These are phyloP conservation scores for Clathrospora elynae DNA, from an alignment of 2,329 filamentous ascomycete genomes.

Conservation along the genomic window DNA sequence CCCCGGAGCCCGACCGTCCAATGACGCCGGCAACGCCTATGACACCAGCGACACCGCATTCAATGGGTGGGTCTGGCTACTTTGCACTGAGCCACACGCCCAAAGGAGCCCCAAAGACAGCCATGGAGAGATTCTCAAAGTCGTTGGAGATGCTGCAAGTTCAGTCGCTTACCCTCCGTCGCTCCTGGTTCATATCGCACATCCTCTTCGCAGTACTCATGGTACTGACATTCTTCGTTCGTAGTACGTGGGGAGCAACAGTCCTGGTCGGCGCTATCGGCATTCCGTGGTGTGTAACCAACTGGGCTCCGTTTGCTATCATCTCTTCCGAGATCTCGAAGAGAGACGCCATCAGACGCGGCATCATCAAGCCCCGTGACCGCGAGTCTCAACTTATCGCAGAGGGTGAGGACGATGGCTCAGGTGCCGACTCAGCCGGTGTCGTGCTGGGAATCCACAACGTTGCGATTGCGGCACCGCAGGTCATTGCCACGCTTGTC, in stretches of 20 bases:
- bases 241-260: constrained; percentile 72
- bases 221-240: constrained; percentile 81
- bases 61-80: constrained; percentile 42
- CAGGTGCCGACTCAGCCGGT: constrained; percentile 75
- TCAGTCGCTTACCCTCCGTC: constrained; percentile 81
- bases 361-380: constrained; percentile 51
- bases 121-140: constrained; percentile 31
- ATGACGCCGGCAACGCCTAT: constrained; percentile 50
- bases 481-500: constrained; percentile 85
- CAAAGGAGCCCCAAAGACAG: constrained; percentile 26
- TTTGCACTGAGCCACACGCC: constrained; percentile 36
- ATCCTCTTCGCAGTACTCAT: constrained; percentile 82
- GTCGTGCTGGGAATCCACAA: constrained; percentile 96
- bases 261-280: constrained; percentile 80
- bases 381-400: constrained; percentile 50
- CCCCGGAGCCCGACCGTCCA: constrained; percentile 47
- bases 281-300: constrained; percentile 87
- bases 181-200: constrained; percentile 84
- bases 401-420: constrained; percentile 58
- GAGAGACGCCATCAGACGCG: constrained; percentile 70
- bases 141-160: constrained; percentile 71
- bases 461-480: constrained; percentile 87
- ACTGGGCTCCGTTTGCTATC: constrained; percentile 95
- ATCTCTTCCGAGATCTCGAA: constrained; percentile 91
- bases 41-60: constrained; percentile 41